Base-by-base conservation (phyloP, 208 protist species). In the Leishmania aethiopica region DNA sequence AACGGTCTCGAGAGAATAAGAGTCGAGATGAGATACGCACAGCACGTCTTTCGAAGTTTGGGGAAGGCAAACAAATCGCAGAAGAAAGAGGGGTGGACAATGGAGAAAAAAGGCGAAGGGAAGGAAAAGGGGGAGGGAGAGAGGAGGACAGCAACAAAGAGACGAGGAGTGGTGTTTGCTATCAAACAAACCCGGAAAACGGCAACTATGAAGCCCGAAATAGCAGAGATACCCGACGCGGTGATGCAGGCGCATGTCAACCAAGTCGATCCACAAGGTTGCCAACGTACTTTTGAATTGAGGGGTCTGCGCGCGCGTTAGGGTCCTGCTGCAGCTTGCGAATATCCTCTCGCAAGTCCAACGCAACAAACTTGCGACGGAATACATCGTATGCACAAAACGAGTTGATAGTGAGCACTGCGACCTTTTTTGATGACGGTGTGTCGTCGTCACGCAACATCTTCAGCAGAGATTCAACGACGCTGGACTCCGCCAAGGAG, bases 301-400 rank as follows among this genome's bases (percentile, higher is more conserved):
- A 94, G 51, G 91, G 79, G 75, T 96, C 92, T 22, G 55, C 67
- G 7, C 85, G 75, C 37, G 84, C 84, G 22, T 66, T 78, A 53
- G 85, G 77, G 67, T 91, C 85, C 53, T 89, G 79, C 73, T 94
- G 89, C 17, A 97, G 72, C 32, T 95, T 83, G 17, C 62, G 78
- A 51, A 98, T 92, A 60, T 90, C 84, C 70, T 88, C 79, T 49
- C 81, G 77, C 49, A 98, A 78, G 8, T 92, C 89, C 47, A 93
- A 78, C 45, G 76, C 49, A 42, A 95, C 53, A 80, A 99, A 93
- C 40, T 85, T 86, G 25, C 75, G 76, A 32, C 89, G 84, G 71
- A 96, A 98, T 22, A 97, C 79, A 13, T 96, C 86, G 80, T 98
- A 97, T n/a, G 78, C 66, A 79, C 94, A 98, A 69, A 98, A 98